phyloP scores from a whole-genome alignment of 495 filamentous ascomycete genomes.

The Platismatia glauca region DNA sequence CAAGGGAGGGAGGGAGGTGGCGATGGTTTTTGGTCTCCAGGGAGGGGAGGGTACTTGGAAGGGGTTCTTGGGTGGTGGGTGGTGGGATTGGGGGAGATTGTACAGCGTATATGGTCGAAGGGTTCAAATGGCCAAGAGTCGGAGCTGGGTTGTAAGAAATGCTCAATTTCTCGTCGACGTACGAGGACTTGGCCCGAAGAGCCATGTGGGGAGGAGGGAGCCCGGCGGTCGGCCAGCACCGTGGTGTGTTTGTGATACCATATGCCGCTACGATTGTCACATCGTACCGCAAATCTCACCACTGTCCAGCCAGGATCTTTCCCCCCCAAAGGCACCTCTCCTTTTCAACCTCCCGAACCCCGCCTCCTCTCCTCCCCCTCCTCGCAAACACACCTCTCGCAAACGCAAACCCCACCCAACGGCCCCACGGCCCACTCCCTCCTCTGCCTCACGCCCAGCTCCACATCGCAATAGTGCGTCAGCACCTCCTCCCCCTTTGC shows the following conservation, averaged over 20 bases:
- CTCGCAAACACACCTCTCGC: conserved; percentile 64
- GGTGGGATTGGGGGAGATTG: too few relatives aligned
- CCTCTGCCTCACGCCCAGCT: conserved; percentile 63
- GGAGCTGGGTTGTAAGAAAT: too few relatives aligned
- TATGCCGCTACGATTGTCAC: background rate
- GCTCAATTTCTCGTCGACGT: too few relatives aligned
- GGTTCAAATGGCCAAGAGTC: too few relatives aligned
- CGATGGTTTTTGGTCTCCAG: too few relatives aligned
- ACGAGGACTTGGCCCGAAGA: too few relatives aligned
- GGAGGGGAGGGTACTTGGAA: too few relatives aligned
- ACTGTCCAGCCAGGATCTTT: background rate
- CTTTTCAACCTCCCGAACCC: background rate
- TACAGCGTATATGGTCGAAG: too few relatives aligned
- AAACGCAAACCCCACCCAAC: conserved; percentile 78
- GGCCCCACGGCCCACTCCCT: conserved; percentile 83
- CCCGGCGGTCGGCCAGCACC: background rate
- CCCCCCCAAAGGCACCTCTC: background rate
- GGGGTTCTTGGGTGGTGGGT: too few relatives aligned
- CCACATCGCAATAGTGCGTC: conserved; percentile 91
- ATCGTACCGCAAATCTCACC: background rate
- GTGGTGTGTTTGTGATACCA: background rate
- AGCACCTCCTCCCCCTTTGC: conserved; percentile 72
- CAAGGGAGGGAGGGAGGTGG: too few relatives aligned
- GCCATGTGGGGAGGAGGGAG: too few relatives aligned
- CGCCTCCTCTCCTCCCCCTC: conserved; percentile 5